Conservation (phyloP, 2,329 filamentous ascomycete genomes). For the Ceratocystis variospora region DNA sequence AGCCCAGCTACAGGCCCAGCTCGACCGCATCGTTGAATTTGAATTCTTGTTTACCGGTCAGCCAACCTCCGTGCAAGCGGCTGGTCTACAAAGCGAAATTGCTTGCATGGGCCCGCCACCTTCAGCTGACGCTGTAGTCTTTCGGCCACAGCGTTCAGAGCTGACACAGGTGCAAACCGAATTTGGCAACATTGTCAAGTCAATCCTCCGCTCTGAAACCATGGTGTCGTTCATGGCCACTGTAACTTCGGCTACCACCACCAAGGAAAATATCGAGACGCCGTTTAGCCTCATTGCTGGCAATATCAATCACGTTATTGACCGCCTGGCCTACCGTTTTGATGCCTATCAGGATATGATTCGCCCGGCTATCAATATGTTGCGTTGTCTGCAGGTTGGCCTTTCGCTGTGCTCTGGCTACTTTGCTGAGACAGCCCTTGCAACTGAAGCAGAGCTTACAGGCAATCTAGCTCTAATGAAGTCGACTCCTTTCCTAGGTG, state of each 20-base stretch:
- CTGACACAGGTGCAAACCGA: slow-evolving; percentile 65
- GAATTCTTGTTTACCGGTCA: slow-evolving; percentile 56
- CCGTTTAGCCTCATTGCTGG: slow-evolving; percentile 39
- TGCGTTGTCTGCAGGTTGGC: slow-evolving; percentile 66
- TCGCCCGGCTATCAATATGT: slow-evolving; percentile 60
- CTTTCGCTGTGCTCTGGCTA: slow-evolving; percentile 45
- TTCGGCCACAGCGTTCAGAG: slow-evolving; percentile 54
- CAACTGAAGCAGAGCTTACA: slow-evolving; percentile 17
- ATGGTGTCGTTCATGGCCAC: slow-evolving; percentile 21
- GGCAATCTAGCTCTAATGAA: slow-evolving; percentile 27
- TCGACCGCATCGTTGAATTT: slow-evolving; percentile 49
- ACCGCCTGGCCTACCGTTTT: slow-evolving; percentile 55
- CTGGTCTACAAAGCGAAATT: slow-evolving; percentile 49
- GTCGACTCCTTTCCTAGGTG: slow-evolving; percentile 44
- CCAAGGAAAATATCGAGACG: slow-evolving; percentile 26
- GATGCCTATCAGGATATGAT: slow-evolving; percentile 76
- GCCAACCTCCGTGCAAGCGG: slow-evolving; percentile 50
- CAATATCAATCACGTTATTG: slow-evolving; percentile 53
- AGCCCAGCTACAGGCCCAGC: slow-evolving; percentile 39
- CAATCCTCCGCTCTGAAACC: slow-evolving; percentile 37
- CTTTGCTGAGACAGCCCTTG: slow-evolving; percentile 21
- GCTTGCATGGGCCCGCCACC: slow-evolving; percentile 51
- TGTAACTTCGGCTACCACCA: slow-evolving; percentile 17
- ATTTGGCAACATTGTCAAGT: slow-evolving; percentile 61
- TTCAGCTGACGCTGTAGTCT: slow-evolving; percentile 49